Conservation (phyloP, 2,329 filamentous ascomycete genomes). For the Trichothecium roseum region DNA sequence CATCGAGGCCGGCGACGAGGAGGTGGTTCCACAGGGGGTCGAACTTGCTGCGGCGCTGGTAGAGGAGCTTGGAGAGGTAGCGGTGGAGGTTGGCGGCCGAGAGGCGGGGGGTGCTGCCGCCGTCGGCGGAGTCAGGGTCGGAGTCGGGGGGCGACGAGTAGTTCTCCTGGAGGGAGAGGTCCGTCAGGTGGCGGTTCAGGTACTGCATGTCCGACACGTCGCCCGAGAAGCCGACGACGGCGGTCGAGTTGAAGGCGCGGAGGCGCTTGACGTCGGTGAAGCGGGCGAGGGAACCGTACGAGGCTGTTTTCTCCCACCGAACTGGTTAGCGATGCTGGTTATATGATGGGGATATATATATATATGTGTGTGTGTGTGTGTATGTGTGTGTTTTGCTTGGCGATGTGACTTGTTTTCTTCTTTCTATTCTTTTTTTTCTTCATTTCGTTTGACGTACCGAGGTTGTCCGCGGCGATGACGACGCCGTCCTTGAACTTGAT, state of each 20-base stretch:
- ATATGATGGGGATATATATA: too few species aligned
- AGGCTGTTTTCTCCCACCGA: conserved; percentile 46
- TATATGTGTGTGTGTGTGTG: not conserved
- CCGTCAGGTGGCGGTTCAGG: conserved; percentile 80
- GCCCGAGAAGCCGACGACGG: conserved; percentile 87
- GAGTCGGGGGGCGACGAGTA: conserved; percentile 54
- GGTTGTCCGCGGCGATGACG: conserved; percentile 92
- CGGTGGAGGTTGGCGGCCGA: conserved; percentile 92
- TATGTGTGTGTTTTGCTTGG: not conserved
- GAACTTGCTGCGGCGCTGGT: conserved; percentile 89
- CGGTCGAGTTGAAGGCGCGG: conserved; percentile 72
- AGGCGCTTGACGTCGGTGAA: conserved; percentile 97
- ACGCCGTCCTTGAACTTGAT: conserved; percentile 96
- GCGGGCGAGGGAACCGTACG: conserved; percentile 91
- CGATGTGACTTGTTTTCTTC: too few species aligned
- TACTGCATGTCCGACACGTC: conserved; percentile 99
- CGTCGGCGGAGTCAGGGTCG: conserved; percentile 1
- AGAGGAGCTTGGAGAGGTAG: conserved; percentile 92
- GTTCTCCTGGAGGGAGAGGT: conserved; percentile 79
- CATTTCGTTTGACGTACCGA: conserved; percentile 62
- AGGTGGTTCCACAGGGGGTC: conserved; percentile 97
- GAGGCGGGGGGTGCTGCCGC: conserved; percentile 37
- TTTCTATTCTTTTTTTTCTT: too few species aligned
- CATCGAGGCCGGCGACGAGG: conserved; percentile 81
- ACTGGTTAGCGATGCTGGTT: too few species aligned